Percentiles rank a stretch among this genome's conserved stretches.
Evolutionary conservation across 257 asterid genomes (phyloP).

Genomic region (Rubia yunnanensis): DNA sequence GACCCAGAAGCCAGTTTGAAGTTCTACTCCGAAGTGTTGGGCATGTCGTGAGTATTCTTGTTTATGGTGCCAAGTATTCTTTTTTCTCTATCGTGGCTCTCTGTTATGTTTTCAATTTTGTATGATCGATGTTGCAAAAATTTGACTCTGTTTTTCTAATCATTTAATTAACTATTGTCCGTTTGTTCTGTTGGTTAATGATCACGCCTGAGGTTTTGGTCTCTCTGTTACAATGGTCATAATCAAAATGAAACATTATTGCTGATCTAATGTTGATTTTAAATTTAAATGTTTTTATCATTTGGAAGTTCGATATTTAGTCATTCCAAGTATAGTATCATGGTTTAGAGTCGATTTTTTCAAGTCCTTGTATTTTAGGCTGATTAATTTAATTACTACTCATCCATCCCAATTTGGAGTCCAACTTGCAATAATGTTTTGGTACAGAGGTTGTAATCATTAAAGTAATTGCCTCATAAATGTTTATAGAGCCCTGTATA

Average conservation of each 20-base stretch:
- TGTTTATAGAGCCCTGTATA: neutral
- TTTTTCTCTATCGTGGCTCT: neutral
- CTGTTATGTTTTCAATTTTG: neutral
- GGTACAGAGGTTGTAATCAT: neutral
- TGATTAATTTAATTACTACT: neutral
- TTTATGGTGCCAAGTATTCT: neutral
- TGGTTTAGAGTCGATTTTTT: neutral
- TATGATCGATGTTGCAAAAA: neutral
- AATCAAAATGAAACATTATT: neutral
- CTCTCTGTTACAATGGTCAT: neutral
- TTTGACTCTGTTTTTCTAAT: neutral
- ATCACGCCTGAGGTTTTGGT: neutral
- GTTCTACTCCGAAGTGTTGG: conserved; percentile 83
- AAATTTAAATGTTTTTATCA: neutral
- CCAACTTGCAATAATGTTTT: neutral
- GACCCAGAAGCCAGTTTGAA: conserved; percentile 92
- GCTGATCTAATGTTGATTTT: neutral
- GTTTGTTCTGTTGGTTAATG: neutral
- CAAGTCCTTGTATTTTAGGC: neutral
- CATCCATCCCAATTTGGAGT: neutral
- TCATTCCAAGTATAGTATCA: neutral
- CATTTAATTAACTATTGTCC: neutral
- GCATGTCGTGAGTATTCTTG: conserved; percentile 78
- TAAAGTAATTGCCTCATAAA: neutral
- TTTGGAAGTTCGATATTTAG: neutral